Percentiles rank a stretch among this genome's conserved stretches.
phyloP scores from a whole-genome alignment of 225 moss, liverwort and hornwort genomes.

The Pseudoscleropodium purum region DNA sequence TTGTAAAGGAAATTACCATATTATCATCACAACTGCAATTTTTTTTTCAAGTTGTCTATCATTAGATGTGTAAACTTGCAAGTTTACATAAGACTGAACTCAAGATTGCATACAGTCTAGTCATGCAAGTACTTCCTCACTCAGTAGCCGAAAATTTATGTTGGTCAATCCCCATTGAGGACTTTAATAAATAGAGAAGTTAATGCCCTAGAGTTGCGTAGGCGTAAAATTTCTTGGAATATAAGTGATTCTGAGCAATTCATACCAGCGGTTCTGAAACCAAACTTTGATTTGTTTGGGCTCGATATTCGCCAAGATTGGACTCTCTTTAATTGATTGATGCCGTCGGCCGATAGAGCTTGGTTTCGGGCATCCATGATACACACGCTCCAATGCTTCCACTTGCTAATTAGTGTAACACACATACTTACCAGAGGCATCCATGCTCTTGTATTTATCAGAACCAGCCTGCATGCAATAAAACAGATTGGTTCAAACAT shows the following conservation, averaged over 20 bases:
- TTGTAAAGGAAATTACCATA: too few relatives aligned
- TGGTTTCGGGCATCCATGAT: constrained; percentile 54
- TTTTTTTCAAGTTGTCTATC: too few relatives aligned
- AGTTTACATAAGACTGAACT: too few relatives aligned
- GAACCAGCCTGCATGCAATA: constrained; percentile 24
- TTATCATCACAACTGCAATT: too few relatives aligned
- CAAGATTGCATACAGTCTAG: background rate
- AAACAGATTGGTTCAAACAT: background rate
- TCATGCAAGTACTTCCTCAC: background rate
- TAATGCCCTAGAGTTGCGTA: background rate
- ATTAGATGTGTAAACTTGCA: too few relatives aligned
- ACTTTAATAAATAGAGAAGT: background rate
- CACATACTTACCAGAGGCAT: constrained; percentile 58
- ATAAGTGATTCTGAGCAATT: background rate
- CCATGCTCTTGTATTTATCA: constrained; percentile 46
- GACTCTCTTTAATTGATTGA: constrained; percentile 48
- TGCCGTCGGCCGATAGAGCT: constrained; percentile 42
- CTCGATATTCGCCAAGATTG: constrained; percentile 43
- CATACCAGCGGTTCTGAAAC: constrained; percentile 51
- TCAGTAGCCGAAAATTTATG: background rate
- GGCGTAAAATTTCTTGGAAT: background rate
- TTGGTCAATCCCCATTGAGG: background rate
- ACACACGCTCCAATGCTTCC: constrained; percentile 57
- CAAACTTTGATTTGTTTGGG: constrained; percentile 63
- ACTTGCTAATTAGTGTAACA: constrained; percentile 58